Percentiles rank a stretch among this genome's conserved stretches.
These are phyloP conservation scores for Penicillium cinerascens DNA, from an alignment of 495 filamentous ascomycete species.

Conservation along the genomic window DNA sequence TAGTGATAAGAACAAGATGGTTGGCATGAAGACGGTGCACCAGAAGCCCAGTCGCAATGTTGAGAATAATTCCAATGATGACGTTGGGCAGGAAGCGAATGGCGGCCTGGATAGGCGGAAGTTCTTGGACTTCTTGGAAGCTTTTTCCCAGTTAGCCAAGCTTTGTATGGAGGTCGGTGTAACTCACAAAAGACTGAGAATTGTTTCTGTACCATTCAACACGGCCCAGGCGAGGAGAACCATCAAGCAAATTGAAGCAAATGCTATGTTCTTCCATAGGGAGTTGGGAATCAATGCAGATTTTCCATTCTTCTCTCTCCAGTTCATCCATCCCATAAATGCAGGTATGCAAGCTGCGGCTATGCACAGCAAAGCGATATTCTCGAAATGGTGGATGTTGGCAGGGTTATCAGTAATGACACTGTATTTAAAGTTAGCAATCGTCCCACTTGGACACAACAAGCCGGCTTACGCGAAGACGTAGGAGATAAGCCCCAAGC, in stretches of 20 bases:
- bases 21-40: conserved; percentile 47
- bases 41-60: conserved; percentile 51
- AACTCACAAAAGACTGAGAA: conserved; percentile 47
- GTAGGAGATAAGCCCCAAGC: conserved; percentile 45
- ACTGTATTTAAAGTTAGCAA: conserved; percentile 14
- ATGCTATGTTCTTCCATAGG: conserved; percentile 49
- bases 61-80: conserved; percentile 46
- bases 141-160: conserved; percentile 15
- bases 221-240: conserved; percentile 48
- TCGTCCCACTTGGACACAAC: background rate
- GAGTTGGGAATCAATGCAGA: conserved; percentile 54
- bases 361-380: conserved; percentile 39
- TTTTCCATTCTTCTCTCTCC: conserved; percentile 34
- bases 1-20: conserved; percentile 41
- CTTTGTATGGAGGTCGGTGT: background rate
- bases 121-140: conserved; percentile 47
- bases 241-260: conserved; percentile 49
- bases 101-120: conserved; percentile 44
- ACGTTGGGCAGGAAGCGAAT: conserved; percentile 55
- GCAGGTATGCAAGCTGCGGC: conserved; percentile 35
- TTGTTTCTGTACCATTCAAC: conserved; percentile 48
- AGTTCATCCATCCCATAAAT: conserved; percentile 48
- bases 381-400: conserved; percentile 32
- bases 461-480: conserved; percentile 37
- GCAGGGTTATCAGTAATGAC: conserved; percentile 35